A percentile compares a stretch with the other conserved stretches of the same genome.
These are phyloP conservation scores for Septoria petroselini DNA, from an alignment of 2,329 filamentous ascomycete species.

Conservation along the genomic window DNA sequence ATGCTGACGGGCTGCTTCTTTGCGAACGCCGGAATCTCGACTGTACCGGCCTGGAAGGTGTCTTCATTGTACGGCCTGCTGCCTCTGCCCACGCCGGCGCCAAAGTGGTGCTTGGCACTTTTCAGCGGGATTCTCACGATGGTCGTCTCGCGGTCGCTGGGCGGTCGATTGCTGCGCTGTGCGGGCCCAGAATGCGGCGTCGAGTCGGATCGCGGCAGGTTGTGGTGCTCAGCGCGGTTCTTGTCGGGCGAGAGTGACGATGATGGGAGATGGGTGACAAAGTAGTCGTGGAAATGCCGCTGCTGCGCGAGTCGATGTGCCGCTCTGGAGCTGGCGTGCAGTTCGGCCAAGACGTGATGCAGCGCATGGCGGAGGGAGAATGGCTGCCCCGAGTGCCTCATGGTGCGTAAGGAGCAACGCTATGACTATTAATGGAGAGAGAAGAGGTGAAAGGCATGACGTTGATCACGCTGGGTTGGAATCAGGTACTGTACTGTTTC, in stretches of 20 bases:
- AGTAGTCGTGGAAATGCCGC: constrained; percentile 83
- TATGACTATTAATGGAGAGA: neutral
- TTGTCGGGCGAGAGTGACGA: constrained; percentile 84
- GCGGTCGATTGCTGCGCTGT: constrained; percentile 19
- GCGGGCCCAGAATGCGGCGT: constrained; percentile 63
- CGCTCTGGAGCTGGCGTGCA: constrained; percentile 2
- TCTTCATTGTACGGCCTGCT: constrained; percentile 90
- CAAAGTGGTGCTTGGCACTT: constrained; percentile 95
- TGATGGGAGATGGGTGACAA: constrained; percentile 91
- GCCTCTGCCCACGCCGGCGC: constrained; percentile 72
- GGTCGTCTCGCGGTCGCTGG: constrained; percentile 69
- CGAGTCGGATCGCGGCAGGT: constrained; percentile 80
- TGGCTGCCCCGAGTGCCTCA: constrained; percentile 33
- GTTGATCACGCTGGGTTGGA: too few species aligned
- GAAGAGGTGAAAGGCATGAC: too few species aligned
- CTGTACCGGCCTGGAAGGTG: constrained; percentile 86
- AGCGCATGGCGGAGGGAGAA: constrained; percentile 34
- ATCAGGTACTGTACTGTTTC: too few species aligned
- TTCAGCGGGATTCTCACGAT: constrained; percentile 91
- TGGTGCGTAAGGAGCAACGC: constrained; percentile 12
- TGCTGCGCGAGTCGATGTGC: constrained; percentile 20
- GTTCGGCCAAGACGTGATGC: constrained; percentile 28
- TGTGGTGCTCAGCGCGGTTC: constrained; percentile 63
- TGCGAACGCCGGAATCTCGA: constrained; percentile 89
- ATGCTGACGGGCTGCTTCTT: constrained; percentile 70